Evolutionary conservation across 306 rosid genomes (phyloP).

Genomic region (Cicer chorassanicum): DNA sequence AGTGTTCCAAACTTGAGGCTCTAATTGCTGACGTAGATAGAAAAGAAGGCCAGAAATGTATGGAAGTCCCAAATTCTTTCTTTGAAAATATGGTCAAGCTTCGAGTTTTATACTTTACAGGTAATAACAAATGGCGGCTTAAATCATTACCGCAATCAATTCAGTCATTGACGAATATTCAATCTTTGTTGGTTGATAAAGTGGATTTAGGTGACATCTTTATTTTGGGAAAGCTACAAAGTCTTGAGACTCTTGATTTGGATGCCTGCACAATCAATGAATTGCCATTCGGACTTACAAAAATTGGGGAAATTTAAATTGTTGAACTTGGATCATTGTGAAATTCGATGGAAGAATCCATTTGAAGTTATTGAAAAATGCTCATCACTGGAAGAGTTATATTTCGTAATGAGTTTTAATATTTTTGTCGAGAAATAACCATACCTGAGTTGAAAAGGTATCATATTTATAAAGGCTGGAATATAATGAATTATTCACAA

Average conservation of each 20-base stretch:
- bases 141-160: neutral
- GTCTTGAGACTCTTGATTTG: slow-evolving; percentile 32
- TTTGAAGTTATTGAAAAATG: slow-evolving; percentile 33
- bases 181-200: neutral
- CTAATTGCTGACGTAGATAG: rapidly evolving
- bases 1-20: slow-evolving; percentile 8
- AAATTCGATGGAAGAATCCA: neutral
- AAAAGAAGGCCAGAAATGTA: rapidly evolving
- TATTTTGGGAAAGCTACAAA: neutral
- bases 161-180: neutral
- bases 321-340: too few relatives aligned
- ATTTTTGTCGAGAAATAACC: too few relatives aligned
- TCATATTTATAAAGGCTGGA: neutral
- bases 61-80: neutral
- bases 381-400: slow-evolving; percentile 25
- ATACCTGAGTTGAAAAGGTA: neutral
- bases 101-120: neutral
- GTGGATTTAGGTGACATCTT: neutral
- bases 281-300: neutral
- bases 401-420: too few relatives aligned
- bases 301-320: neutral
- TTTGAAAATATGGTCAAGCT: neutral
- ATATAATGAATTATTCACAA: neutral
- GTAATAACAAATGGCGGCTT: neutral
- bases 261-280: rapidly evolving